Base-by-base conservation (phyloP, 2,329 filamentous ascomycete genomes). In the Aureobasidium namibiae region DNA sequence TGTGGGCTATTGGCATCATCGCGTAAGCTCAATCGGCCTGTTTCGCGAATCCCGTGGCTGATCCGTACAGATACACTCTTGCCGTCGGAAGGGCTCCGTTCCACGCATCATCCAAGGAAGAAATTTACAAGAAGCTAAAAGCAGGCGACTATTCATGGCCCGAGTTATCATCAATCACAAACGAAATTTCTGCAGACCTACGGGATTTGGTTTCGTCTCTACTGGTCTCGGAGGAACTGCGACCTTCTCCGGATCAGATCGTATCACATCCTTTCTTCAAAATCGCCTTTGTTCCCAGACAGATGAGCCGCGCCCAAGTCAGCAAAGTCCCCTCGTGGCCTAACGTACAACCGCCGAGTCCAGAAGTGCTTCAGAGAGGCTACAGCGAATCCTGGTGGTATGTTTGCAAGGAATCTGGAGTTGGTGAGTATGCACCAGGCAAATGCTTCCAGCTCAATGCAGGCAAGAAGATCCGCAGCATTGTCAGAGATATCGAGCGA, bases 1-100 rank as follows among this genome's bases (percentile, higher is more conserved):
- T 99, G 59, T 99, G 95, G 95, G 96, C 92, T 45, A 80, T 99
- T 69, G 94, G 95, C 21, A 94, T 99, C 65, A 99, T 99, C 71
- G 91, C 95, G 86, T 59, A 33, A 53, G 57, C 14, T 45, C 14
- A 16, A 92, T 77, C 77, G 29, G 44, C 10, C 29, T 10, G 16
- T 34, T 39, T 8, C 16, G 2, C 65, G 90, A n/a, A n/a, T 88
- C 29, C 13, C 8, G n/a, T 45, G 18, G 16, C 38, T 59, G 5
- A 59, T 31, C 38, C 23, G 72, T 21, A 33, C 14, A 59, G 57
- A 33, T 97, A 95, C 75, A 95, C 94, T 50, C 92, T 99, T 84
- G 87, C 97, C 48, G 94, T 94, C 8, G 95, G 94, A 21, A 95
- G 92, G 67, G 92, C 94, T 1, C 94, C 94, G 0, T 99, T 99